A percentile compares a stretch with the other conserved stretches of the same genome.
phyloP scores from a whole-genome alignment of 257 asterid genomes.

The Solanum habrochaites region DNA sequence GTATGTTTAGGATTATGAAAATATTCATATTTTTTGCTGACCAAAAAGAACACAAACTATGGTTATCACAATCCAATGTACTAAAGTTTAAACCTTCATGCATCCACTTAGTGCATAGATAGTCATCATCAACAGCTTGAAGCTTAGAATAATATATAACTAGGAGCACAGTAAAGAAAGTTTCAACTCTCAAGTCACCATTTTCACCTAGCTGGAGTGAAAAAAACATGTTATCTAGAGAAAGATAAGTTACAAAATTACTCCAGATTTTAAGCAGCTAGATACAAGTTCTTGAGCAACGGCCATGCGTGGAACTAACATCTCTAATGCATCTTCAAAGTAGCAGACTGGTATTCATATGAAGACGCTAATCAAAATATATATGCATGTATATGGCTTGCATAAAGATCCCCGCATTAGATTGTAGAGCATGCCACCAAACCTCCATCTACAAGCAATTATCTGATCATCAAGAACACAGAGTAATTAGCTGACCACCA shows the following conservation, averaged over 20 bases:
- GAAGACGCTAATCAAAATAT: neutral
- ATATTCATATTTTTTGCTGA: neutral
- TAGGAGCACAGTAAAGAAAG: neutral
- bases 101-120: neutral
- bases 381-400: neutral
- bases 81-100: neutral
- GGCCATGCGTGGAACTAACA: neutral
- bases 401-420: neutral
- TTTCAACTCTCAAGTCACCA: neutral
- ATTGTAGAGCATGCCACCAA: neutral
- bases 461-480: conserved; percentile 16
- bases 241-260: neutral
- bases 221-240: neutral
- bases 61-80: neutral
- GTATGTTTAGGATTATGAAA: neutral
- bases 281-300: neutral
- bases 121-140: neutral
- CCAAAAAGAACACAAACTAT: neutral
- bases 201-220: neutral
- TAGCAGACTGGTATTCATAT: neutral
- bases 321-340: neutral
- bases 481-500: neutral
- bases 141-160: neutral
- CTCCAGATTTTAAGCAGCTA: neutral
- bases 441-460: conserved; percentile 17